Conservation (phyloP, 1,284 basidiomycete species). For the Stereum hirsutum region DNA sequence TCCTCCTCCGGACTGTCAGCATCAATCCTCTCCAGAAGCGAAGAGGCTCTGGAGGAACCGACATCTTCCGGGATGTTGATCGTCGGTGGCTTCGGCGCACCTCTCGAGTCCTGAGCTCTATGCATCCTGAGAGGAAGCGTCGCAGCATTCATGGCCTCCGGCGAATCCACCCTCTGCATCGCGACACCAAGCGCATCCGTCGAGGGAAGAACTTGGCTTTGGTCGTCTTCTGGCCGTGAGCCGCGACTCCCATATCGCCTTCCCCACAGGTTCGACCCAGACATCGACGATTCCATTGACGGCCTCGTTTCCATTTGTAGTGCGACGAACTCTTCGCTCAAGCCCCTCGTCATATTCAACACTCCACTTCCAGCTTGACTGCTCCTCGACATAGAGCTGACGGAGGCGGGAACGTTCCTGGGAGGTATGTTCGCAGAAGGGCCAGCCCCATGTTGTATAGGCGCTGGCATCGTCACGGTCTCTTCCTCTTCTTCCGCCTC, state of each 20-base stretch:
- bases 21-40: conserved; percentile 33
- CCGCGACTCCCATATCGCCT: conserved; percentile 19
- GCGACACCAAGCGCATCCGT: no score
- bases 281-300: conserved; percentile 12
- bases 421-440: no score
- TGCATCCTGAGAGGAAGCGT: conserved; percentile 24
- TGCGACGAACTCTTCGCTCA: conserved; percentile 49
- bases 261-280: conserved; percentile 20
- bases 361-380: conserved; percentile 40
- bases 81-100: conserved; percentile 17
- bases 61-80: conserved; percentile 57
- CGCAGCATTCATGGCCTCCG: conserved; percentile 6
- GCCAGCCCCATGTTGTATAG: no score
- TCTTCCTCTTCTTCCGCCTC: no score
- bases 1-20: conserved; percentile 37
- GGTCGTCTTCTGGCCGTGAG: conserved; percentile 14
- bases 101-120: conserved; percentile 15
- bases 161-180: conserved; percentile 1
- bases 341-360: conserved; percentile 49
- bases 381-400: conserved; percentile 15
- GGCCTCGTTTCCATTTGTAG: conserved; percentile 15
- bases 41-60: conserved; percentile 45
- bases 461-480: no score
- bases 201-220: no score
- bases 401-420: no score